Conservation (phyloP, 345 rosid genomes). For the Pugionium dolabratum region DNA sequence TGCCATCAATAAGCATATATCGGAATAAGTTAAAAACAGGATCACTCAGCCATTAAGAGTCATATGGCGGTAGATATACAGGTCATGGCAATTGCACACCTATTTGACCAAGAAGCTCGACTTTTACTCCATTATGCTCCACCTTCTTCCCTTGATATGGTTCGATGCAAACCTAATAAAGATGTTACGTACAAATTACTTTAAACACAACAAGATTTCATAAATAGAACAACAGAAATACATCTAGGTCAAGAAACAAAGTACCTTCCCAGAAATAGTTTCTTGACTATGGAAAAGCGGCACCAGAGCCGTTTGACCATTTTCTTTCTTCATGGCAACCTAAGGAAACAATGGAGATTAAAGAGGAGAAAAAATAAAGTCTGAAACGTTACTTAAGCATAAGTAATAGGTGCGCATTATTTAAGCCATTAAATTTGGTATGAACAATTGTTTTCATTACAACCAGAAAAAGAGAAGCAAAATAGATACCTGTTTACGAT, state of each 20-base stretch:
- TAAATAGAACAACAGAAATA: constrained; percentile 2
- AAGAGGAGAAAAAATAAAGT: not conserved
- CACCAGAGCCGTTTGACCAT: constrained; percentile 76
- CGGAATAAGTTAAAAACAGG: constrained; percentile 9
- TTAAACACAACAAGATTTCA: not conserved
- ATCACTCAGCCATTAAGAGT: constrained; percentile 5
- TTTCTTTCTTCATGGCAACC: constrained; percentile 95
- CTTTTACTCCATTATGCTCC: constrained; percentile 93
- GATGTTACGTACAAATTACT: not conserved
- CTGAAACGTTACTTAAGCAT: not conserved
- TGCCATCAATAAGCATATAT: constrained; percentile 18
- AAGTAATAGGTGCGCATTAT: not conserved
- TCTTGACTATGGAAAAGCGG: constrained; percentile 96
- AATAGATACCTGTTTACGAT: constrained; percentile 74
- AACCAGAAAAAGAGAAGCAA: not conserved
- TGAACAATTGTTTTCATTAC: not conserved
- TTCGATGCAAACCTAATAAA: constrained; percentile 69
- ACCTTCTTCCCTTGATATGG: constrained; percentile 94
- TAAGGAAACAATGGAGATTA: constrained; percentile 29
- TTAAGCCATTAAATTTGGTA: not conserved
- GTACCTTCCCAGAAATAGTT: constrained; percentile 84
- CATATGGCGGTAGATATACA: not conserved
- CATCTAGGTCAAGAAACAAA: constrained; percentile 7
- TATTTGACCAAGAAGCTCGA: constrained; percentile 97
- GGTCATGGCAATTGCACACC: constrained; percentile 47